Evolutionary conservation across 2,329 filamentous ascomycete genomes (phyloP), one percentile per base, ranked within the genome.

Genomic region (Colletotrichum liriopes): DNA sequence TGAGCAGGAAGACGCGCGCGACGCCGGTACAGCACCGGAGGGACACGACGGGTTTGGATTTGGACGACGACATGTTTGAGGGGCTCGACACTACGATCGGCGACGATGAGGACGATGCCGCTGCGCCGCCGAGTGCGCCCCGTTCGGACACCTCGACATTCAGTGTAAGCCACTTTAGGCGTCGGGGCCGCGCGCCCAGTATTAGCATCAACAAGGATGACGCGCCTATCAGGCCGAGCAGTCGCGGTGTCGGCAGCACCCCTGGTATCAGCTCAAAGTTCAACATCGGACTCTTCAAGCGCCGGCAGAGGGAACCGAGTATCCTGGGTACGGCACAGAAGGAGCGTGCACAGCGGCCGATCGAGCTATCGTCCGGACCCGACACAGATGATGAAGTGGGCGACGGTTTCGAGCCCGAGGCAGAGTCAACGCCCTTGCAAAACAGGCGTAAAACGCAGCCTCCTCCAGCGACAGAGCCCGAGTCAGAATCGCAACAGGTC

Each of bases 361-460:
- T 74, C 12, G 70, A 73, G 32, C 68, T 72, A 20, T 76, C 76
- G 3, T 76, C 74, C 9, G 74, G 70, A 18, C 49, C 68, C 2
- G 71, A 49, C 20, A 62, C 71, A 29, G 74, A 68, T 20, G 62
- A 32, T 78, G 78, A n/a, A 77, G 82, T 77, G 14, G 78, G 81
- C 76, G 52, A 80, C 73, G 45, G 79, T 68, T 92, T 90, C 77
- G 86, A 84, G 63, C 92, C 87, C 0, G 91, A 93, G 68, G 91
- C 90, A 37, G 91, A 93, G 81, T 92, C 91, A 20, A 94, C 92
- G 8, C 92, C 92, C 4, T 77, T 92, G 35, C 61, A 63, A 35
- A 88, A 90, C 70, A 81, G 86, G 26, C 82, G 83, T 45, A 87
- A 83, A 72, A 82, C 81, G 51, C 79, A 79, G n/a, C 71, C 69